phyloP scores from a whole-genome alignment of 306 rosid genomes.

The Medicago arabica region DNA sequence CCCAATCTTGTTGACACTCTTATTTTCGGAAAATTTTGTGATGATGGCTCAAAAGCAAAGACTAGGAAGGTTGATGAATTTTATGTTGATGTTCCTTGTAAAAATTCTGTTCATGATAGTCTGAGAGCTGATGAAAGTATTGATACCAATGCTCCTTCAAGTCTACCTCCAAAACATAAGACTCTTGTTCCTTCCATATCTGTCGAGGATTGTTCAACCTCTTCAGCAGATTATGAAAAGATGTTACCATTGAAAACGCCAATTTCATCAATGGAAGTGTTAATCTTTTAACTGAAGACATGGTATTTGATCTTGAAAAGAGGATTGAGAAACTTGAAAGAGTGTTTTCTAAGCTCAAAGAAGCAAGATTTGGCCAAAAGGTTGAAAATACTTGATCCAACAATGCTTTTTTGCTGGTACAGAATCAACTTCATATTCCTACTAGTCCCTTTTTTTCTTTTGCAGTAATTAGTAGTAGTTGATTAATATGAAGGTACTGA shows the following conservation, averaged over 20 bases:
- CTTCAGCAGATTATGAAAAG: neutral
- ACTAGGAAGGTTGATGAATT: neutral
- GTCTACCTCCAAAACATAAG: too few species aligned
- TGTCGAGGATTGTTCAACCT: neutral
- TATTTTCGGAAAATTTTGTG: too few species aligned
- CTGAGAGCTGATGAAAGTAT: neutral
- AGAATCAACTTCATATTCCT: neutral
- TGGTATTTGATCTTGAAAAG: conserved; percentile 34
- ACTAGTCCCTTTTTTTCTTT: too few species aligned
- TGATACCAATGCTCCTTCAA: neutral
- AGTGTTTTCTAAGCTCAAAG: conserved; percentile 30
- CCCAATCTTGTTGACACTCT: conserved; percentile 29
- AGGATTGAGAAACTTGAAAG: conserved; percentile 41
- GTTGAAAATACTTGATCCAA: neutral
- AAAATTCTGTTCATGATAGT: neutral
- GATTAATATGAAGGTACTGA: neutral
- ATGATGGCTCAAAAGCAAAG: neutral
- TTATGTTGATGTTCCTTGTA: neutral
- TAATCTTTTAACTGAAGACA: neutral
- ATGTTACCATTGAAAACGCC: neutral
- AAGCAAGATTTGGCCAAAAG: conserved; percentile 6
- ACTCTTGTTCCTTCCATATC: too few species aligned
- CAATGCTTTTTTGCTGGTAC: too few species aligned
- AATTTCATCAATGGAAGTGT: conserved; percentile 4
- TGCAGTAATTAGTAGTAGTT: neutral